Evolutionary conservation across 495 filamentous ascomycete species (phyloP).

Genomic region (Cairneyella variabilis): DNA sequence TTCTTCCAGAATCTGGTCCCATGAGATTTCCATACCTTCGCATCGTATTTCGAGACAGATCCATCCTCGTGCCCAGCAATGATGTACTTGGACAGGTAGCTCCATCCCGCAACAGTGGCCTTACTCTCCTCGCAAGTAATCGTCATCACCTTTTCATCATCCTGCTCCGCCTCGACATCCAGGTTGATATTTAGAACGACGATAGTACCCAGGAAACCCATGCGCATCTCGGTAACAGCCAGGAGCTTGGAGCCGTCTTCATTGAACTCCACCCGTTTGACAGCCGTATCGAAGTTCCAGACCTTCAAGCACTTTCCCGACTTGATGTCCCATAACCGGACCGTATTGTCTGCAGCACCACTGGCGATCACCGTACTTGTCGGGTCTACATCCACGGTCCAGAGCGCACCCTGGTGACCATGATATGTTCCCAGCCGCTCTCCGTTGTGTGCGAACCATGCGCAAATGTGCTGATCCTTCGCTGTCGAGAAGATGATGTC

Average conservation of each 20-base stretch:
- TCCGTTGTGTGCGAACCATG: constrained; percentile 91
- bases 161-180: constrained; percentile 78
- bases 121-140: constrained; percentile 94
- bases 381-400: constrained; percentile 97
- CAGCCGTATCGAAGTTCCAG: constrained; percentile 94
- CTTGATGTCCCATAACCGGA: constrained; percentile 94
- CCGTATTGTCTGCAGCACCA: constrained; percentile 96
- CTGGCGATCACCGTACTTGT: constrained; percentile 90
- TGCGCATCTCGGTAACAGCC: constrained; percentile 96
- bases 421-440: constrained; percentile 94
- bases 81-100: constrained; percentile 87
- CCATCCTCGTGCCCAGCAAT: constrained; percentile 98
- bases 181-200: constrained; percentile 81
- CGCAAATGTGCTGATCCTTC: constrained; percentile 96
- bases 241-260: constrained; percentile 85
- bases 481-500: constrained; percentile 96
- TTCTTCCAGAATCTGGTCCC: too few relatives aligned
- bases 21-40: constrained; percentile 56
- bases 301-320: constrained; percentile 89
- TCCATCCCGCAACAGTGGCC: constrained; percentile 95
- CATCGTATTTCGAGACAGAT: constrained; percentile 89
- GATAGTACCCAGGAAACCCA: constrained; percentile 90
- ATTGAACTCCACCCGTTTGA: constrained; percentile 95
- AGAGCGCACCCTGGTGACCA: constrained; percentile 95
- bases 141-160: constrained; percentile 69